Evolutionary conservation across 1,284 basidiomycete species (phyloP).

Genomic region (Inonotus hispidus): DNA sequence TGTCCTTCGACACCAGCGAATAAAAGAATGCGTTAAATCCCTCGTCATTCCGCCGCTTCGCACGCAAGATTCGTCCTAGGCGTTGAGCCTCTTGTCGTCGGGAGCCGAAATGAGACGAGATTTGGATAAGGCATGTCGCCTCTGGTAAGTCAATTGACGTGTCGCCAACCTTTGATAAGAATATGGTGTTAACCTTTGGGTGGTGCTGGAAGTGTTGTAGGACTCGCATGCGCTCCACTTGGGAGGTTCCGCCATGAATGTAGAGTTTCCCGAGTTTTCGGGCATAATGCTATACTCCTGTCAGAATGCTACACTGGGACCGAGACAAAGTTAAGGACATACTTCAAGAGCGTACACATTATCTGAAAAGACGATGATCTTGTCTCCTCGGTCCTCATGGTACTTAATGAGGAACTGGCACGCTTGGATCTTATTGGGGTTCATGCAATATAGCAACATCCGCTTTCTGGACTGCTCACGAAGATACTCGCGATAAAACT

Average conservation of each 20-base stretch:
- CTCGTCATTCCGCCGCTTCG: conserved; percentile 97
- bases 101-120: conserved; percentile 99
- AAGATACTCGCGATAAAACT: conserved; percentile 98
- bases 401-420: conserved; percentile 99
- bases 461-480: conserved; percentile 89
- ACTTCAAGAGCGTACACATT: conserved; percentile 97
- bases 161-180: conserved; percentile 98
- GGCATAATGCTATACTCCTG: conserved; percentile 78
- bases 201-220: conserved; percentile 95
- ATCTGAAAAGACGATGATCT: conserved; percentile 99
- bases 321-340: conserved; percentile 23
- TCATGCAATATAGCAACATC: conserved; percentile 99
- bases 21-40: conserved; percentile 99
- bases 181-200: conserved; percentile 96
- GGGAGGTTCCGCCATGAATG: conserved; percentile 96
- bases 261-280: conserved; percentile 91
- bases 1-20: conserved; percentile 97
- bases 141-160: conserved; percentile 99
- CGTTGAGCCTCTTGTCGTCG: conserved; percentile 97
- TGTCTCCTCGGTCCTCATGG: conserved; percentile 96
- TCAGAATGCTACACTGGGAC: neutral
- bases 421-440: conserved; percentile 98
- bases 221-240: conserved; percentile 94
- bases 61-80: conserved; percentile 91
- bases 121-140: conserved; percentile 98